Percentiles rank a stretch among this genome's conserved stretches.
Evolutionary conservation across 345 rosid genomes (phyloP).

Genomic region (Adansonia digitata): DNA sequence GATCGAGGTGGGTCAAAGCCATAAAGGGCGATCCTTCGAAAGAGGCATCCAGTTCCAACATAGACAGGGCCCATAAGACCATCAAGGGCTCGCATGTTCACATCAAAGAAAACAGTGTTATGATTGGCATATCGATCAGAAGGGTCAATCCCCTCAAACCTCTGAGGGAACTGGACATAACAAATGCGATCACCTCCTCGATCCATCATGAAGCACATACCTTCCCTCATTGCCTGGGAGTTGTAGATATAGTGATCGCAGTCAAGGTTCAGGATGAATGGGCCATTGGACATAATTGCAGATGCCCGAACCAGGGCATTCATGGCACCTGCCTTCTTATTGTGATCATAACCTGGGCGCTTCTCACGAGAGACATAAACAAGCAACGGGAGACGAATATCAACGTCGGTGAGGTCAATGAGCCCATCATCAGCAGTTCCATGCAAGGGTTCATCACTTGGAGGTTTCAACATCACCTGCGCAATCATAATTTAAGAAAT

Average conservation of each 20-base stretch:
- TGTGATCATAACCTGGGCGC: slow-evolving; percentile 96
- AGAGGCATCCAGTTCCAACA: too few relatives aligned
- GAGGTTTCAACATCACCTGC: slow-evolving; percentile 97
- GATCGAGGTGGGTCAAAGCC: too few relatives aligned
- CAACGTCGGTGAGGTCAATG: too few relatives aligned
- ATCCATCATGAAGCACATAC: too few relatives aligned
- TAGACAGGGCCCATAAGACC: slow-evolving; percentile 96
- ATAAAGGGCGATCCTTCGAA: too few relatives aligned
- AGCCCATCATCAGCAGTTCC: slow-evolving; percentile 64
- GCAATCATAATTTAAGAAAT: slow-evolving; percentile 5
- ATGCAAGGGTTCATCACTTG: slow-evolving; percentile 79
- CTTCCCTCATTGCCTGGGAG: slow-evolving; percentile 89
- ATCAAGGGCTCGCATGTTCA: slow-evolving; percentile 97
- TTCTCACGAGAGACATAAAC: slow-evolving; percentile 96
- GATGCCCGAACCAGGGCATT: slow-evolving; percentile 96
- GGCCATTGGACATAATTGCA: slow-evolving; percentile 94
- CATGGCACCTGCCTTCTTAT: slow-evolving; percentile 99
- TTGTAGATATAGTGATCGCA: slow-evolving; percentile 97
- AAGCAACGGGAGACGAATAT: slow-evolving; percentile 91
- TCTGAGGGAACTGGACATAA: slow-evolving; percentile 95
- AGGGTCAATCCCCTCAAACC: slow-evolving; percentile 97
- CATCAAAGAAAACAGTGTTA: slow-evolving; percentile 96
- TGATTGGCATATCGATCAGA: slow-evolving; percentile 96
- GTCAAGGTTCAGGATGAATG: slow-evolving; percentile 93
- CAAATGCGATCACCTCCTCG: too few relatives aligned